These are phyloP conservation scores for Diaporthe velutina DNA, from an alignment of 2,329 filamentous ascomycete species.

Conservation along the genomic window DNA sequence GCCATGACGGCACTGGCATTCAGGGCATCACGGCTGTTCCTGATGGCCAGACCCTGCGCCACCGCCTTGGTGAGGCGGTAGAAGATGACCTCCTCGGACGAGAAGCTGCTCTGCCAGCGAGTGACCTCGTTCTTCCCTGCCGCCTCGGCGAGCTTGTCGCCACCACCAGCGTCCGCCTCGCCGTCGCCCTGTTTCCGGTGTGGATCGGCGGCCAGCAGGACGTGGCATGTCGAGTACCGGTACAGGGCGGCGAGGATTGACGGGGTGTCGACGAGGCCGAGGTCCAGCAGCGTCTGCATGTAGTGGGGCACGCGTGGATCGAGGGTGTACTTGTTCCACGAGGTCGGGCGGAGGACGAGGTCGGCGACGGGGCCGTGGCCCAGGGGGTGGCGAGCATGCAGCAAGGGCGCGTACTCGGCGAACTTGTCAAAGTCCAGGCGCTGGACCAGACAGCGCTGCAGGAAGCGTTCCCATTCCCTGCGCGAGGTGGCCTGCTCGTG, in stretches of 20 bases:
- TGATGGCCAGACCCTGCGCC: constrained; percentile 65
- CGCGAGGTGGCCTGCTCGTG: constrained; percentile 38
- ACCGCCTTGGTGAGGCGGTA: constrained; percentile 94
- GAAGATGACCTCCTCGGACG: constrained; percentile 89
- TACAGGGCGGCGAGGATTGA: constrained; percentile 68
- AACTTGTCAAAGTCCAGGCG: constrained; percentile 69
- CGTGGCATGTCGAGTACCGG: constrained; percentile 68
- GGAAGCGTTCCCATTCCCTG: constrained; percentile 64
- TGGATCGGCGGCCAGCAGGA: constrained; percentile 44
- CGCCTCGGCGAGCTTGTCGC: constrained; percentile 22
- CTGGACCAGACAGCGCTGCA: constrained; percentile 61
- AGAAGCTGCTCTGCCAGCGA: constrained; percentile 70
- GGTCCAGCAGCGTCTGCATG: constrained; percentile 66
- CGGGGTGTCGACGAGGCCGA: constrained; percentile 65
- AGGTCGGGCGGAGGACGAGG: constrained; percentile 68
- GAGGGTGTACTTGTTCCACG: constrained; percentile 61
- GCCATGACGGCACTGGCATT: constrained; percentile 64
- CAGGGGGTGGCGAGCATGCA: constrained; percentile 66
- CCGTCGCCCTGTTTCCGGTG: constrained; percentile 29
- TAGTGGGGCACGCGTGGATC: constrained; percentile 73
- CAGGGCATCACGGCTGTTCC: constrained; percentile 60
- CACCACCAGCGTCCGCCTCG: constrained; percentile 35
- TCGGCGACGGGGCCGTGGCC: constrained; percentile 66
- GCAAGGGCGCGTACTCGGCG: constrained; percentile 61
- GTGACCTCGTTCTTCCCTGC: constrained; percentile 42